A percentile compares a stretch with the other conserved stretches of the same genome.
These are phyloP conservation scores for Trichothecium roseum DNA, from an alignment of 2,329 filamentous ascomycete species.

Conservation along the genomic window DNA sequence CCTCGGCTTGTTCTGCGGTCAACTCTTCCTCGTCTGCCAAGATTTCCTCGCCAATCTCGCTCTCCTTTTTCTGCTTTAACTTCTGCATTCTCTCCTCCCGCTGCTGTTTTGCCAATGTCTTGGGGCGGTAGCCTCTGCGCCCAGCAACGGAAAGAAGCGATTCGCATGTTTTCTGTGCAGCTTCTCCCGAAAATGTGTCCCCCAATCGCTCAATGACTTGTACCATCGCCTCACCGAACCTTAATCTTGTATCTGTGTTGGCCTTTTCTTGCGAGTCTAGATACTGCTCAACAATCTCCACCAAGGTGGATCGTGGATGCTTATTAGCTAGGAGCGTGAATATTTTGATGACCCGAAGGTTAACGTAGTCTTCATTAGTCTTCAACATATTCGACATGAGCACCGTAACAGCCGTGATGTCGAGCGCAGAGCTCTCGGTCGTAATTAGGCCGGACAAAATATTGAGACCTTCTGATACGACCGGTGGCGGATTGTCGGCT, in stretches of 20 bases:
- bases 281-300: conserved; percentile 57
- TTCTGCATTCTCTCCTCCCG: conserved; percentile 37
- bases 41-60: conserved; percentile 35
- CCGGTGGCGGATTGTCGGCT: conserved; percentile 51
- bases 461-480: conserved; percentile 55
- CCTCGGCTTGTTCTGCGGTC: conserved; percentile 30
- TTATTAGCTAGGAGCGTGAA: conserved; percentile 50
- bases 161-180: conserved; percentile 41
- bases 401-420: conserved; percentile 55
- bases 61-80: conserved; percentile 35
- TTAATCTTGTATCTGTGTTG: conserved; percentile 51
- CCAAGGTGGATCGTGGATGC: conserved; percentile 51
- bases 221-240: conserved; percentile 57
- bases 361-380: conserved; percentile 62
- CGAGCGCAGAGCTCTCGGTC: conserved; percentile 45
- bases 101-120: conserved; percentile 46
- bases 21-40: conserved; percentile 31
- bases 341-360: conserved; percentile 55
- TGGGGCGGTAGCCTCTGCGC: conserved; percentile 49
- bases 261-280: conserved; percentile 50
- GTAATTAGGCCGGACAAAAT: conserved; percentile 48
- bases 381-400: conserved; percentile 54
- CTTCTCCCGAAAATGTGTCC: conserved; percentile 42
- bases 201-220: conserved; percentile 54
- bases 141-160: conserved; percentile 54